Conservation (phyloP, 495 filamentous ascomycete genomes). For the Xylaria grammica region DNA sequence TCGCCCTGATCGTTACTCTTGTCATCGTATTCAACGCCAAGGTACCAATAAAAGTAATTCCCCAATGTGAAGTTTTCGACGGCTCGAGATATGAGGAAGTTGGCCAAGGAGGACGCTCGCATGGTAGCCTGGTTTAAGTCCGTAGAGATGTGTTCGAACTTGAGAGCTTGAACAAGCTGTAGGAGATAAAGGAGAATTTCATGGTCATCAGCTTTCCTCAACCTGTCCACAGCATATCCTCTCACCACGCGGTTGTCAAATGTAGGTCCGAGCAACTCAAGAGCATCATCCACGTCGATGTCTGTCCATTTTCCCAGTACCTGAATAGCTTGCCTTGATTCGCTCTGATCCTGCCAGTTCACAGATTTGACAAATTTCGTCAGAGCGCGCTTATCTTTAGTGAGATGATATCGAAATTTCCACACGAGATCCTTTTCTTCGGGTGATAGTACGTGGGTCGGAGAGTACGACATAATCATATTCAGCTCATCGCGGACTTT, state of each 20-base stretch:
- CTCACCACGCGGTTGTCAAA: slow-evolving; percentile 88
- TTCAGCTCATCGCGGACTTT: slow-evolving; percentile 95
- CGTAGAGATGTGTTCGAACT: slow-evolving; percentile 80
- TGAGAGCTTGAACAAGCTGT: slow-evolving; percentile 94
- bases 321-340: slow-evolving; percentile 86
- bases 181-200: slow-evolving; percentile 92
- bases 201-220: slow-evolving; percentile 91
- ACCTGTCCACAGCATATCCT: slow-evolving; percentile 88
- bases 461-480: slow-evolving; percentile 87
- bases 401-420: slow-evolving; percentile 94
- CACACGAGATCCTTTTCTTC: slow-evolving; percentile 96
- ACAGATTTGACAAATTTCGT: slow-evolving; percentile 99
- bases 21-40: slow-evolving; percentile 95
- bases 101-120: slow-evolving; percentile 85
- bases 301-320: slow-evolving; percentile 94
- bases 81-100: slow-evolving; percentile 86
- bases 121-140: slow-evolving; percentile 65
- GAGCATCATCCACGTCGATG: slow-evolving; percentile 94
- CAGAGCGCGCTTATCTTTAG: slow-evolving; percentile 87
- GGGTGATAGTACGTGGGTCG: slow-evolving; percentile 81
- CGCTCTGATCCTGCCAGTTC: slow-evolving; percentile 85
- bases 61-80: slow-evolving; percentile 85
- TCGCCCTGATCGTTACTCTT: slow-evolving; percentile 70
- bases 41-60: slow-evolving; percentile 96
- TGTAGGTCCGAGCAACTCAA: slow-evolving; percentile 90